phyloP scores from a whole-genome alignment of 768 basidiomycete species.

The Aureoboletus auriporus region DNA sequence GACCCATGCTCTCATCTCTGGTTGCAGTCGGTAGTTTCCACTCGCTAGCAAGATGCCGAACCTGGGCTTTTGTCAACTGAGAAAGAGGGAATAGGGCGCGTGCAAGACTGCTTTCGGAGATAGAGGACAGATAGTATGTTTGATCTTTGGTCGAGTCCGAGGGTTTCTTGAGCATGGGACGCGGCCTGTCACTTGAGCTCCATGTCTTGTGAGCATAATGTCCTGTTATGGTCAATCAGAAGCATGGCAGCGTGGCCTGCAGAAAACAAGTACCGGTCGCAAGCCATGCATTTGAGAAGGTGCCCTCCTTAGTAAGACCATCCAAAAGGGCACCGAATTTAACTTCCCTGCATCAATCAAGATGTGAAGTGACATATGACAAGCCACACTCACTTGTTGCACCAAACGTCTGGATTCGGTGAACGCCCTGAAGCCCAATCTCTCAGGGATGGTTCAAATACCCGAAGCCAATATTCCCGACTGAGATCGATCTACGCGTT shows the following conservation, averaged over 20 bases:
- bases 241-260: background rate
- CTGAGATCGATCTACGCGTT: slow-evolving; percentile 73
- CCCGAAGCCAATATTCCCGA: slow-evolving; percentile 84
- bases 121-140: slow-evolving; percentile 83
- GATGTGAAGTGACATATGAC: background rate
- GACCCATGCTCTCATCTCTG: slow-evolving; percentile 85
- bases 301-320: slow-evolving; percentile 39
- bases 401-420: slow-evolving; percentile 92
- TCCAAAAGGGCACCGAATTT: slow-evolving; percentile 87
- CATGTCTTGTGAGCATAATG: slow-evolving; percentile 81
- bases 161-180: slow-evolving; percentile 52
- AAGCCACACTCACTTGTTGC: slow-evolving; percentile 61
- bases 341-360: slow-evolving; percentile 56
- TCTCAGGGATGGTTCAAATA: slow-evolving; percentile 82
- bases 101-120: slow-evolving; percentile 59
- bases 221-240: slow-evolving; percentile 38
- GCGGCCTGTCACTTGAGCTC: slow-evolving; percentile 26
- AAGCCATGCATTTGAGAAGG: slow-evolving; percentile 52
- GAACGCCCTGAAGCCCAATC: slow-evolving; percentile 78
- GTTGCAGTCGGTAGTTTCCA: slow-evolving; percentile 67
- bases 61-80: slow-evolving; percentile 59
- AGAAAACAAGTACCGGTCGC: slow-evolving; percentile 62
- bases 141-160: slow-evolving; percentile 78
- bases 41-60: slow-evolving; percentile 64
- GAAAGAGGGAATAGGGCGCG: slow-evolving; percentile 81